phyloP scores from a whole-genome alignment of 169 alveolate genomes.

The Cryptosporidium bovis region DNA sequence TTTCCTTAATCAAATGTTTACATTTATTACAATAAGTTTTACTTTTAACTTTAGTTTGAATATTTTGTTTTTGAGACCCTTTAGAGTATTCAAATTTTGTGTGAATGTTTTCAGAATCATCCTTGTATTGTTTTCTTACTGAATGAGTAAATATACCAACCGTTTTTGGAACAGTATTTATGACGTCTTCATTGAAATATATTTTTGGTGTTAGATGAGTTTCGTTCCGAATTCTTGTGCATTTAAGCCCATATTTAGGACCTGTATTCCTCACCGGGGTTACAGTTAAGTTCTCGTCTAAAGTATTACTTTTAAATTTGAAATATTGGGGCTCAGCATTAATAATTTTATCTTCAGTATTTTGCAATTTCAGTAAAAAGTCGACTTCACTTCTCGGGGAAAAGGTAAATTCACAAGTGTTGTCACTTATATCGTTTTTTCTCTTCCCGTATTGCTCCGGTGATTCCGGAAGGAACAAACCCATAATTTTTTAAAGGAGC shows the following conservation, averaged over 20 bases:
- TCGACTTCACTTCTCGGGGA: neutral
- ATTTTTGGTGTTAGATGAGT: slow-evolving; percentile 22
- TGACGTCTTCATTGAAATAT: slow-evolving; percentile 38
- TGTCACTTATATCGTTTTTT: neutral
- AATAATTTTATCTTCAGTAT: neutral
- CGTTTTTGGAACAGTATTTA: slow-evolving; percentile 47
- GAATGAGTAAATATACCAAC: slow-evolving; percentile 7
- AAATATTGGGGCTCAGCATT: neutral
- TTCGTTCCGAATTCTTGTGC: neutral
- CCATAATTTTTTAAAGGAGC: too few species aligned
- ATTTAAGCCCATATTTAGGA: neutral
- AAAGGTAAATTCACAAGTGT: too few species aligned
- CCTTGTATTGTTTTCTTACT: neutral
- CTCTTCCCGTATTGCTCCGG: neutral
- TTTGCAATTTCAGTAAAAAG: slow-evolving; percentile 21
- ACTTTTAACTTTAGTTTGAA: neutral
- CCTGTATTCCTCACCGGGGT: slow-evolving; percentile 28
- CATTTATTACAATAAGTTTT: neutral
- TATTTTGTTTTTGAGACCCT: slow-evolving; percentile 1
- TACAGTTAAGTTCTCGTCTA: too few species aligned
- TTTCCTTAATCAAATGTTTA: neutral
- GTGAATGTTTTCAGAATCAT: neutral
- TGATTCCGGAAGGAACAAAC: slow-evolving; percentile 17
- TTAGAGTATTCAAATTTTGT: neutral
- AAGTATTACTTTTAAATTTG: neutral